Base-by-base conservation (phyloP, 768 basidiomycete species). In the Pisolithus tinctorius region DNA sequence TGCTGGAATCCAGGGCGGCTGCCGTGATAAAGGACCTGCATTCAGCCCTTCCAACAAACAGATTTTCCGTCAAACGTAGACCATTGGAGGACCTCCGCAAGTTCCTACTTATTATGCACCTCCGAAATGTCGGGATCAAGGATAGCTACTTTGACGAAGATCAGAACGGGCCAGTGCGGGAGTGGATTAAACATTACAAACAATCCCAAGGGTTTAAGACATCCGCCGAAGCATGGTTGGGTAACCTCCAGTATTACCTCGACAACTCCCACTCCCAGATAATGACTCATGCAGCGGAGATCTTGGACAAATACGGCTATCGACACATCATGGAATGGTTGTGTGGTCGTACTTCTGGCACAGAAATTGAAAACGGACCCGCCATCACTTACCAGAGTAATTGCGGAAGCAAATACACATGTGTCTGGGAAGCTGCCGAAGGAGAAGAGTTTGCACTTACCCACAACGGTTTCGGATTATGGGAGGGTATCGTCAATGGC, bases 71-170 rank as follows among this genome's bases (percentile, higher is more conserved):
- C n/a, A 57, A 63, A 20, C 52, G 71, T 27, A 56, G 56, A 17
- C 58, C 60, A 13, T 55, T 73, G 3, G 60, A 67, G 7, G 58
- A 48, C 4, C 51, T 73, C 30, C 59, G 69, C 3, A 72, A 69
- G 53, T 72, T 73, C 47, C 55, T 72, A 7, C 70, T 70, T 48
- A 34, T 73, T 20, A 67, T 71, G 68, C 62, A 69, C 37, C 67
- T 64, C 51, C 64, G 70, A 7, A 56, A 55, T 20, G 57, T 31
- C 52, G n/a, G 56, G 58, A 2, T 44, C 48, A 58, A 1, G 55
- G 60, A 13, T 27, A 45, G 3, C 55, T 69, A 70, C 53, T 68
- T 64, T 30, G 55, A 66, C 16, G 67, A 63, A 25, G 55, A 59
- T 39, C 52, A 62, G 4, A 56, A 66, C 39, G 57, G 56, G 23